phyloP scores from a whole-genome alignment of 1,139 yeast species.

The Lodderomyces margitis region DNA sequence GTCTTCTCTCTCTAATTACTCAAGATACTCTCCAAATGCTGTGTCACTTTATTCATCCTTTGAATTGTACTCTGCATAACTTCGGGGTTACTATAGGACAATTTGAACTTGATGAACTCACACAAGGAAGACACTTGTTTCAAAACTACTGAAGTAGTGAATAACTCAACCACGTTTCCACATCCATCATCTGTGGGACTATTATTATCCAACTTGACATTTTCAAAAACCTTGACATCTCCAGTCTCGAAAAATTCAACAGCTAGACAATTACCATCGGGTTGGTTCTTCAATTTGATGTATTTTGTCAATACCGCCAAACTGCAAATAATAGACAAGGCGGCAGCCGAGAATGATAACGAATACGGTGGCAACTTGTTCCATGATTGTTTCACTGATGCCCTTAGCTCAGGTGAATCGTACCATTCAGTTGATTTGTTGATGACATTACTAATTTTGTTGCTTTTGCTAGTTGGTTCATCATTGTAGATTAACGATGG shows the following conservation, averaged over 20 bases:
- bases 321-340: constrained; percentile 29
- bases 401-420: constrained; percentile 22
- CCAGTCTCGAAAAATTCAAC: constrained; percentile 12
- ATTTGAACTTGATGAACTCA: constrained; percentile 21
- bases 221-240: constrained; percentile 6
- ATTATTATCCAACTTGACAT: constrained; percentile 11
- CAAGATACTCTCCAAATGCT: constrained; percentile 21
- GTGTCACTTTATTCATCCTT: constrained; percentile 21
- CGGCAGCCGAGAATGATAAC: constrained; percentile 24
- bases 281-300: constrained; percentile 17
- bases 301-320: constrained; percentile 25
- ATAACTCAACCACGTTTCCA: constrained; percentile 10
- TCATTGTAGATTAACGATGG: constrained; percentile 10
- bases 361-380: constrained; percentile 35
- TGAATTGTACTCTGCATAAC: constrained; percentile 17
- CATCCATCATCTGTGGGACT: no score
- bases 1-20: constrained; percentile 6
- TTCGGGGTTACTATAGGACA: constrained; percentile 16
- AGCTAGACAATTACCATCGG: constrained; percentile 7
- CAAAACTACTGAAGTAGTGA: constrained; percentile 16
- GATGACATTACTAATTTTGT: constrained; percentile 7
- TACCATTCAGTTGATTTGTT: constrained; percentile 19
- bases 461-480: not conserved
- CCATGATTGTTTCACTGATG: constrained; percentile 36
- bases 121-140: constrained; percentile 18